Evolutionary conservation across 495 filamentous ascomycete genomes (phyloP), one percentile per base, ranked within the genome.

Genomic region (Lasiosphaeris hirsuta): DNA sequence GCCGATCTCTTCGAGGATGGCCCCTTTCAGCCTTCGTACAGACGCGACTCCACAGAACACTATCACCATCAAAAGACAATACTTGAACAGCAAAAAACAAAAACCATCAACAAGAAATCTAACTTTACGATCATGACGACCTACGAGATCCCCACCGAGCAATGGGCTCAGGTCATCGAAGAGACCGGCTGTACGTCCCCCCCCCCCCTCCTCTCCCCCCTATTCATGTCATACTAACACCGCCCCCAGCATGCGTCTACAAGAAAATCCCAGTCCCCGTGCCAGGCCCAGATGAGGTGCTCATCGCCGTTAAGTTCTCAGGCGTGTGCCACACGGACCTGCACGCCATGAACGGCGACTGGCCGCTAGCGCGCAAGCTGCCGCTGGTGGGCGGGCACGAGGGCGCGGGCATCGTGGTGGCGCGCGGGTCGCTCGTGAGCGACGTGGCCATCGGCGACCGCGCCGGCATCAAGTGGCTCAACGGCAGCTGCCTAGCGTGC

Each of bases 371-470:
- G 6, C 82, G 82, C 60, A 96, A 96, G 75, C 72, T 88, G 15
- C 89, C 90, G 11, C 79, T 96, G n/a, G 86, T 97, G 40, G 92
- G 92, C 63, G 92, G 92, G n/a, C 92, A 97, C 74, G 92, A 96
- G 74, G 92, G 88, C 56, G 89, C 92, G 34, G 92, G 92, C 65
- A 73, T 92, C 39, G 88, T 96, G 35, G 91, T 95, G 15, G 89
- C 90, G 19, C 79, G 80, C 53, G 92, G 92, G 58, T 73, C 83
- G 7, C 77, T 92, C 8, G 90, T 90, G 17, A 74, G 80, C 10
- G 88, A 89, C 40, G 72, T 92, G 56, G 72, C 91, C 64, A 78
- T 94, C 59, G 91, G 91, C 61, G 89, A 94, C 64, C 78, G 88
- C 65, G 92, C 81, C 44, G 92, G 91, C 68, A 83, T 96, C 62